Evolutionary conservation across 2,329 filamentous ascomycete species (phyloP).

Genomic region (Didymella segeticola): DNA sequence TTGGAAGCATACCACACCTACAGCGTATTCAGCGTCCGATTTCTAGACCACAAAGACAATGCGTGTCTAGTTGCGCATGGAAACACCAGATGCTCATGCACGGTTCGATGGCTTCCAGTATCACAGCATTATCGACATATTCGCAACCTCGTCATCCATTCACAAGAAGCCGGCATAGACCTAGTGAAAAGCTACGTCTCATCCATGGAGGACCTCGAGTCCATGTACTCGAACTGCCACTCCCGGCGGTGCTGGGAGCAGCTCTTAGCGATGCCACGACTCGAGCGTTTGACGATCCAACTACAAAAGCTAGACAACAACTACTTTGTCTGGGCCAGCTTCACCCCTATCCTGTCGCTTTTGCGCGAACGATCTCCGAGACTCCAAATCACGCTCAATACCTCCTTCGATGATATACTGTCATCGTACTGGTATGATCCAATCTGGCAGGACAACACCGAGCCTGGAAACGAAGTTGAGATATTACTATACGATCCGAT

Average conservation of each 20-base stretch:
- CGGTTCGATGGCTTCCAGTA: background rate
- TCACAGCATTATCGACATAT: constrained; percentile 12
- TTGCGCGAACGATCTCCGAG: constrained; percentile 16
- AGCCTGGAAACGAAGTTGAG: background rate
- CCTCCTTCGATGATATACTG: constrained; percentile 23
- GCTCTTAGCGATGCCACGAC: constrained; percentile 14
- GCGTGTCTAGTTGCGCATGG: background rate
- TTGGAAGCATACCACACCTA: constrained; percentile 21
- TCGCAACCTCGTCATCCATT: constrained; percentile 17
- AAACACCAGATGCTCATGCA: background rate
- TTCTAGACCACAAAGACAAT: background rate
- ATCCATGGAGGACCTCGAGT: background rate
- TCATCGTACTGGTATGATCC: constrained; percentile 13
- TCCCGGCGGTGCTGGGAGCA: constrained; percentile 11
- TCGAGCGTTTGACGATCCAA: constrained; percentile 19
- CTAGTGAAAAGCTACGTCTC: background rate
- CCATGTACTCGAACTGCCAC: background rate
- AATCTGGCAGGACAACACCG: constrained; percentile 4
- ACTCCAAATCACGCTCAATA: constrained; percentile 13
- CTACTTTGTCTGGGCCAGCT: constrained; percentile 17
- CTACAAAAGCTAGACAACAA: constrained; percentile 13
- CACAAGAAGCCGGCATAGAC: constrained; percentile 6
- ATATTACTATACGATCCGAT: constrained; percentile 17
- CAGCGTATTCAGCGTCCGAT: constrained; percentile 13
- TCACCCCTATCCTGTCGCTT: constrained; percentile 19